Percentiles rank a stretch among this genome's conserved stretches.
phyloP scores from a whole-genome alignment of 1,284 basidiomycete genomes.

The Meripilus lineatus region DNA sequence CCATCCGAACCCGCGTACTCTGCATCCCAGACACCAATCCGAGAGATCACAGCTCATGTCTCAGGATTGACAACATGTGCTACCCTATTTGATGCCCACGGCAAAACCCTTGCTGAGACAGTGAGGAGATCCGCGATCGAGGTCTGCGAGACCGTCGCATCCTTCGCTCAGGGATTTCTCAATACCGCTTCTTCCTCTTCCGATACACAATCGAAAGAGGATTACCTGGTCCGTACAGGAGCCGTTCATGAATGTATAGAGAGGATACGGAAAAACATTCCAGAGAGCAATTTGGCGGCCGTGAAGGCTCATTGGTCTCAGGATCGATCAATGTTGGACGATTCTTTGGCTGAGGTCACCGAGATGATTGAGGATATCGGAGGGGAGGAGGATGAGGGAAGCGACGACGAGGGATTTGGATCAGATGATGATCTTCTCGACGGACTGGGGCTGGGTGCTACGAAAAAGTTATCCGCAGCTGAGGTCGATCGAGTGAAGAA shows the following conservation, averaged over 20 bases:
- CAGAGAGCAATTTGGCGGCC: conserved; percentile 53
- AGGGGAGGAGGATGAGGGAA: conserved; percentile 22
- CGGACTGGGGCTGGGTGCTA: conserved; percentile 50
- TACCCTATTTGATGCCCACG: conserved; percentile 48
- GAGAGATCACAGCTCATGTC: conserved; percentile 50
- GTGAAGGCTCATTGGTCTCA: conserved; percentile 51
- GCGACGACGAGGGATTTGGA: conserved; percentile 26
- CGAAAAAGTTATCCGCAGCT: conserved; percentile 23
- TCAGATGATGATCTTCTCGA: conserved; percentile 58
- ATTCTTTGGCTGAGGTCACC: conserved; percentile 55
- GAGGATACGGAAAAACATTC: conserved; percentile 46
- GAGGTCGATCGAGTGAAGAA: conserved; percentile 25
- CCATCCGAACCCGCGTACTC: conserved; percentile 52
- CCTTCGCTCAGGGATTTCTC: conserved; percentile 36
- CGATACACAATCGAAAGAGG: conserved; percentile 11
- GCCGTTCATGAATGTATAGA: conserved; percentile 63
- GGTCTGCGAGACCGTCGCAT: conserved; percentile 42
- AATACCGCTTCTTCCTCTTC: background rate
- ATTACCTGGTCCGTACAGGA: conserved; percentile 57
- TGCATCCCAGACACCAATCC: conserved; percentile 51
- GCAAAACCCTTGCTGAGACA: conserved; percentile 49
- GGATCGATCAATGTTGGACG: conserved; percentile 56
- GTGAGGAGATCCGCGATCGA: conserved; percentile 36
- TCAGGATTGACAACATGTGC: conserved; percentile 56
- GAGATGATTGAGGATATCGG: conserved; percentile 43